Evolutionary conservation across 192 early-diverging fungal genomes (phyloP).

Genomic region (Jimgerdemannia flammicorona): DNA sequence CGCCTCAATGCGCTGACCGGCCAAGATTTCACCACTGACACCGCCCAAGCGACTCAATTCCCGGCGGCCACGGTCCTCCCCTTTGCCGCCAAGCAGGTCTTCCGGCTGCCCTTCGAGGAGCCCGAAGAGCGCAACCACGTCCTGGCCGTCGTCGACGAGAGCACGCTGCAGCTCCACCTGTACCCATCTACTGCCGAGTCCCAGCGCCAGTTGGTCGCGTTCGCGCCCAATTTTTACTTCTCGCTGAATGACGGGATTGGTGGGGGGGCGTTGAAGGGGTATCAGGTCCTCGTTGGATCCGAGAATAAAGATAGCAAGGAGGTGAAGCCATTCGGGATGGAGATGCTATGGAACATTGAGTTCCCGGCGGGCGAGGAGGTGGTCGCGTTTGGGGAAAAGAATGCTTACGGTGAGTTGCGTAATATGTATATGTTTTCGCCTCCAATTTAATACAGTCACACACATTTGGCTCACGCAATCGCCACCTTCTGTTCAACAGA

Average conservation of each 20-base stretch:
- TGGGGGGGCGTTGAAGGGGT: slow-evolving; percentile 51
- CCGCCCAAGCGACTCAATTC: slow-evolving; percentile 29
- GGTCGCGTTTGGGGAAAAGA: slow-evolving; percentile 32
- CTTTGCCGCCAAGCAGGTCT: slow-evolving; percentile 34
- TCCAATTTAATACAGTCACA: slow-evolving; percentile 1
- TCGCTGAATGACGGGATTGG: slow-evolving; percentile 45
- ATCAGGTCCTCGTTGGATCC: slow-evolving; percentile 32
- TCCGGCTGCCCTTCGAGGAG: slow-evolving; percentile 64
- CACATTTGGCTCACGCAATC: background rate
- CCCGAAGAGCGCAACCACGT: slow-evolving; percentile 55
- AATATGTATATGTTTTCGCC: slow-evolving; percentile 1
- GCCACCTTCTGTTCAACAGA: slow-evolving; percentile 23
- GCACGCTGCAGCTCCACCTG: slow-evolving; percentile 42
- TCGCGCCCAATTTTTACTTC: slow-evolving; percentile 63
- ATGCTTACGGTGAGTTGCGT: slow-evolving; percentile 21
- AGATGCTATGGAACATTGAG: slow-evolving; percentile 47
- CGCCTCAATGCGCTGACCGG: slow-evolving; percentile 70
- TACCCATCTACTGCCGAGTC: slow-evolving; percentile 62
- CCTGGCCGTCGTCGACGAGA: slow-evolving; percentile 45
- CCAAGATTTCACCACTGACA: slow-evolving; percentile 35
- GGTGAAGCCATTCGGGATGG: background rate
- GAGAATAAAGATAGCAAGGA: background rate
- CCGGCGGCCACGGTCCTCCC: slow-evolving; percentile 34
- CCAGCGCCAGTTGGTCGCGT: slow-evolving; percentile 45
- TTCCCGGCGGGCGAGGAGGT: slow-evolving; percentile 50